A percentile compares a stretch with the other conserved stretches of the same genome.
These are phyloP conservation scores for Adansonia digitata DNA, from an alignment of 345 rosid genomes.

Conservation along the genomic window DNA sequence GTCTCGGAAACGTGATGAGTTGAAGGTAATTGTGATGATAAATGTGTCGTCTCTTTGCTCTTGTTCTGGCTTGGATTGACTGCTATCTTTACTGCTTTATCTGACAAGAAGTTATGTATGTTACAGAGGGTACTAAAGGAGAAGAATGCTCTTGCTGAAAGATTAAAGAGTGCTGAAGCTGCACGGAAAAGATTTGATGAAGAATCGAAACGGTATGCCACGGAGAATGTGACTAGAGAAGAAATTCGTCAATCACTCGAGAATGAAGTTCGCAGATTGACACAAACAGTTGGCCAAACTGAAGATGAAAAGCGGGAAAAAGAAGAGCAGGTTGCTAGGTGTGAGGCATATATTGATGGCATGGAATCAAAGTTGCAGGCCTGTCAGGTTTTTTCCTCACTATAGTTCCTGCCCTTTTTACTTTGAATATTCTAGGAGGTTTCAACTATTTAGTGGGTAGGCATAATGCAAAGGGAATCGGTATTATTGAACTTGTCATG, in stretches of 20 bases:
- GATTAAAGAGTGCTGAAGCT: constrained; percentile 80
- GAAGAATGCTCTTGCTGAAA: constrained; percentile 87
- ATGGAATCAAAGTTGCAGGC: constrained; percentile 86
- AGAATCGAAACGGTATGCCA: constrained; percentile 74
- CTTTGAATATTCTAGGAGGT: not conserved
- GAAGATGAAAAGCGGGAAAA: constrained; percentile 94
- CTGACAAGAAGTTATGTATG: constrained; percentile 18
- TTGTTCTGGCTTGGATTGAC: constrained; percentile 4
- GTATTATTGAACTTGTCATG: not conserved
- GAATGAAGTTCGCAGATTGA: constrained; percentile 78
- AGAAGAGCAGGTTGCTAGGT: constrained; percentile 84
- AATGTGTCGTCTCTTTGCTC: not conserved
- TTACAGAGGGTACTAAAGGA: constrained; percentile 85
- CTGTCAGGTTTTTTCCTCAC: constrained; percentile 62
- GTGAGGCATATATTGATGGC: constrained; percentile 89
- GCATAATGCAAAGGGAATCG: not conserved
- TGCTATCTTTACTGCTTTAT: constrained; percentile 1
- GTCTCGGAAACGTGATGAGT: constrained; percentile 90
- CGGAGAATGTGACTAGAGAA: constrained; percentile 79
- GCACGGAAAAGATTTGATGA: constrained; percentile 93
- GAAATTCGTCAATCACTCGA: constrained; percentile 87
- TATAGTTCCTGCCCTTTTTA: not conserved
- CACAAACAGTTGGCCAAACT: constrained; percentile 84
- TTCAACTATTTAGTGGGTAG: not conserved
- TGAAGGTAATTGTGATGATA: constrained; percentile 54